These are phyloP conservation scores for Fusarium pseudonygamai DNA, from an alignment of 2,329 filamentous ascomycete species.

Conservation along the genomic window DNA sequence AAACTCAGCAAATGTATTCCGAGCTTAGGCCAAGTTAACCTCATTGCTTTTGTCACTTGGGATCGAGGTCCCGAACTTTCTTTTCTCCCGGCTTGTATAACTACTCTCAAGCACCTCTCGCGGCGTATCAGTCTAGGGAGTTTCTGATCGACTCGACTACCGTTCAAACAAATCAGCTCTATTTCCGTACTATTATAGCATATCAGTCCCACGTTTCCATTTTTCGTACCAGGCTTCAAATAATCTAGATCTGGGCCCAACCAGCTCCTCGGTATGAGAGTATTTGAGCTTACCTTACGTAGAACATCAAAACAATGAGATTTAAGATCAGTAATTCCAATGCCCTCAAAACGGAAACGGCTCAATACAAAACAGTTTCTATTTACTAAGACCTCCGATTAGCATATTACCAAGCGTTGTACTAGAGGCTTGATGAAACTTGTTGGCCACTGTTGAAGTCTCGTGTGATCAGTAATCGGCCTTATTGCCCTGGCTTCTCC, in stretches of 20 bases:
- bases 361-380: not conserved
- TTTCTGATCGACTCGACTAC: not conserved
- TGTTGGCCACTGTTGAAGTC: not conserved
- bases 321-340: slow-evolving; percentile 8
- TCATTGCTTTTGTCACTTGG: not conserved
- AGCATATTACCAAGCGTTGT: not conserved
- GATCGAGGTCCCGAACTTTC: not conserved
- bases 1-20: not conserved
- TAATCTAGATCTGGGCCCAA: not conserved
- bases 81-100: not conserved
- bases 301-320: no score
- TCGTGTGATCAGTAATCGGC: not conserved
- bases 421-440: not conserved
- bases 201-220: not conserved
- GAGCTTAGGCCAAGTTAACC: not conserved
- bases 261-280: not conserved
- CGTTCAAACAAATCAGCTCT: not conserved
- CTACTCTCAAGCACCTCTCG: not conserved
- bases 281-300: not conserved
- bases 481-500: not conserved
- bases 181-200: not conserved
- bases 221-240: no score
- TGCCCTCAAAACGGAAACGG: not conserved
- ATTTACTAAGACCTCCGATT: slow-evolving; percentile 4
- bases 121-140: not conserved